Percentiles rank a stretch among this genome's conserved stretches.
phyloP scores from a whole-genome alignment of 2,329 filamentous ascomycete genomes.

The Diaporthe sp. region DNA sequence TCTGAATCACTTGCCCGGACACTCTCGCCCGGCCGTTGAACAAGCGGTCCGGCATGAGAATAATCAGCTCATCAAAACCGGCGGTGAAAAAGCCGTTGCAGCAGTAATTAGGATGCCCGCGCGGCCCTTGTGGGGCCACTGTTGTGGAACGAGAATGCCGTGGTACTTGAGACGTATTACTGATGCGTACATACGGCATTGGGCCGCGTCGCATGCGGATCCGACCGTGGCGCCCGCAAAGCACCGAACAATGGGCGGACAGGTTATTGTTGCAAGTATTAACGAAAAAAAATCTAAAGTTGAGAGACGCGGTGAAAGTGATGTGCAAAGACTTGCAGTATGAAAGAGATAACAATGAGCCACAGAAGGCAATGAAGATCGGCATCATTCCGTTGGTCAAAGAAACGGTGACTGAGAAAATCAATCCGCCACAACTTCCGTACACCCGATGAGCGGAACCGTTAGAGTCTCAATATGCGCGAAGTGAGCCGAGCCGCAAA shows the following conservation, averaged over 20 bases:
- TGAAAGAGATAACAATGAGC: background rate
- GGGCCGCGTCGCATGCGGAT: background rate
- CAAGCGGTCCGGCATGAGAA: background rate
- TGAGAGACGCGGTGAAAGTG: background rate
- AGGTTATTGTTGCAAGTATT: background rate
- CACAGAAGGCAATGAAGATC: background rate
- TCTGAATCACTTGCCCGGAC: background rate
- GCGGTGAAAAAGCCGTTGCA: conserved; percentile 26
- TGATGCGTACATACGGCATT: background rate
- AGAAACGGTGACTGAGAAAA: background rate
- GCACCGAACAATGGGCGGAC: background rate
- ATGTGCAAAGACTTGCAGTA: background rate
- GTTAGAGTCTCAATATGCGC: background rate
- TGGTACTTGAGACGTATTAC: conserved; percentile 4
- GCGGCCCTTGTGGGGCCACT: background rate
- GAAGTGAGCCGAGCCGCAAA: background rate
- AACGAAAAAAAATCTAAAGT: too few relatives aligned
- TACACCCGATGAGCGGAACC: background rate
- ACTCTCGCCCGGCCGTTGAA: conserved; percentile 4
- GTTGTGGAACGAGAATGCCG: conserved; percentile 22
- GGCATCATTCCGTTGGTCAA: background rate
- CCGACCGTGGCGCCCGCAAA: background rate
- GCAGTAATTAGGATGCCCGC: background rate
- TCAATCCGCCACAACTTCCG: background rate
- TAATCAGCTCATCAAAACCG: conserved; percentile 1